These are phyloP conservation scores for Polygonum maritimum DNA, from an alignment of 148 eudicot genomes.

Conservation along the genomic window DNA sequence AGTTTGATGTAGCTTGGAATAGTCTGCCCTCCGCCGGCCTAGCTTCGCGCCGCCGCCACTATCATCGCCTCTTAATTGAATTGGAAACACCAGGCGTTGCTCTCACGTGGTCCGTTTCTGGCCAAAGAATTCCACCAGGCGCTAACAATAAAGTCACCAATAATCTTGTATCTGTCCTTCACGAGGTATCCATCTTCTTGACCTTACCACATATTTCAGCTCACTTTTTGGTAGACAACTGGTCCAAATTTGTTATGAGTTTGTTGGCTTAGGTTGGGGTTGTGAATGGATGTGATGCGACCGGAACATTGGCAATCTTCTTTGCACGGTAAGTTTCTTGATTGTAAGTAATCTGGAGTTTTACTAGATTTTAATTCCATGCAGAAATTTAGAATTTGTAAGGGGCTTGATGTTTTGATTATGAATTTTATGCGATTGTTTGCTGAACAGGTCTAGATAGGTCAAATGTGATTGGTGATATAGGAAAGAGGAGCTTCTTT, in stretches of 20 bases:
- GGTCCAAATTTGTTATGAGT: not conserved
- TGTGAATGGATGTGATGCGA: slow-evolving; percentile 70
- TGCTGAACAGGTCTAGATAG: too few species aligned
- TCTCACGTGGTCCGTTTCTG: too few species aligned
- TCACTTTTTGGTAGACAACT: not conserved
- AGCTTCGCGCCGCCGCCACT: too few species aligned
- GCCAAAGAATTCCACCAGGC: too few species aligned
- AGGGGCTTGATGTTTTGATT: not conserved
- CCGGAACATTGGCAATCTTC: slow-evolving; percentile 65
- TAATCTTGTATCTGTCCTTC: slow-evolving; percentile 63
- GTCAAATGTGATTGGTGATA: too few species aligned
- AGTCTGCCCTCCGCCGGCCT: too few species aligned
- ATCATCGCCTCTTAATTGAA: too few species aligned
- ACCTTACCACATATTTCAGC: not conserved
- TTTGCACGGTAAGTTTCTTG: slow-evolving; percentile 46
- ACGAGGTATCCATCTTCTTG: slow-evolving; percentile 41
- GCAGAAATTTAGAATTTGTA: not conserved
- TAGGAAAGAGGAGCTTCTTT: too few species aligned
- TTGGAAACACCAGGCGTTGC: too few species aligned
- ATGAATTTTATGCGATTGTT: not conserved
- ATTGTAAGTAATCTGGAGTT: not conserved
- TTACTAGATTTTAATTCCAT: not conserved
- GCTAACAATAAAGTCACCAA: slow-evolving; percentile 80
- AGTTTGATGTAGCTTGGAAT: not conserved
- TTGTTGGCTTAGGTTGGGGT: slow-evolving; percentile 54